These are phyloP conservation scores for Phytophthora constricta DNA, from an alignment of 352 stramenopile species.

Conservation along the genomic window DNA sequence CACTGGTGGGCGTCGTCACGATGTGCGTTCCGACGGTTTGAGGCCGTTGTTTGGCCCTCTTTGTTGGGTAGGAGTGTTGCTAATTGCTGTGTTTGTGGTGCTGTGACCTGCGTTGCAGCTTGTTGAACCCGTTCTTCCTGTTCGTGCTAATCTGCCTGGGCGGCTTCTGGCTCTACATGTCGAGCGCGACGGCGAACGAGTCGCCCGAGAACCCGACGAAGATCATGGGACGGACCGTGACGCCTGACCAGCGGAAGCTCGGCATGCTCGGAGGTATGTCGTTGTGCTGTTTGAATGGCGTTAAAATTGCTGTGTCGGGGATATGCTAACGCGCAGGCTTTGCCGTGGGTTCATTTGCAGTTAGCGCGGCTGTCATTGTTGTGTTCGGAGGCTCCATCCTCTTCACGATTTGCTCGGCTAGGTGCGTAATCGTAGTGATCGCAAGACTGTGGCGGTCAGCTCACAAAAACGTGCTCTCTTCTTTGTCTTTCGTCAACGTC, in stretches of 20 bases:
- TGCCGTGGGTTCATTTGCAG: conserved; percentile 32
- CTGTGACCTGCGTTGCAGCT: conserved; percentile 44
- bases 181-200: conserved; percentile 71
- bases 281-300: too few relatives aligned
- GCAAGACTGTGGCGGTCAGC: too few relatives aligned
- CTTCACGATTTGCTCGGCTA: conserved; percentile 87
- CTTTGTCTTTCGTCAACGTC: background rate
- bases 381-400: conserved; percentile 87
- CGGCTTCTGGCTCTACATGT: conserved; percentile 85
- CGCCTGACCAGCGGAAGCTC: conserved; percentile 82
- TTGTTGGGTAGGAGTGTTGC: background rate
- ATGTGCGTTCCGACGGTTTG: conserved; percentile 53
- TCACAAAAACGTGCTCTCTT: too few relatives aligned
- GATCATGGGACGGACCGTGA: conserved; percentile 72
- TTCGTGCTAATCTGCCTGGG: conserved; percentile 87
- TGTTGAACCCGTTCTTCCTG: conserved; percentile 88
- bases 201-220: conserved; percentile 76
- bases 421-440: conserved; percentile 47
- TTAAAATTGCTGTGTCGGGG: background rate
- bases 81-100: conserved; percentile 11
- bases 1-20: conserved; percentile 80
- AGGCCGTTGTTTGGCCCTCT: background rate
- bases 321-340: conserved; percentile 8
- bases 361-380: conserved; percentile 78
- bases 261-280: conserved; percentile 75